Evolutionary conservation across 805 yeast species (phyloP), one percentile per base, ranked within the genome.

Genomic region (Candida germanica): DNA sequence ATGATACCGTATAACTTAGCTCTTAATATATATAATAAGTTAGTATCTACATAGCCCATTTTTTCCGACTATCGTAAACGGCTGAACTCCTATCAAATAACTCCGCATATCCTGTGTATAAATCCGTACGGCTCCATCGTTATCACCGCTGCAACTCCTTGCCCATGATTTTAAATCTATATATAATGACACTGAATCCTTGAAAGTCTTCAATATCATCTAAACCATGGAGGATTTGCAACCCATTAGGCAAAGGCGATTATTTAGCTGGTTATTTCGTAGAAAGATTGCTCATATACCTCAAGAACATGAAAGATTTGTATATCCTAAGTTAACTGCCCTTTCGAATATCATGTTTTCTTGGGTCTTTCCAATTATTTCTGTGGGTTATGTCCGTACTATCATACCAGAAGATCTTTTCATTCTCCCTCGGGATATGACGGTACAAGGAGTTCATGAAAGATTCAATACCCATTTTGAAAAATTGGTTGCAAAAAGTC

Each of bases 361-460:
- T 75, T 83, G 87, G 86, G 56, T 82, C 30, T 51, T 58, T 22
- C 84, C 85, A 0, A 45, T 81, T 29, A 55, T 83, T 59, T 58
- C 53, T 13, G 73, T 72, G 5, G 88, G 88, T 5, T 82, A 82
- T 55, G 78, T 73, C 54, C 66, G 88, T 49, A 80, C 87, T 0
- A 53, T 83, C 25, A 72, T 71, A 27, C 73, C 80, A 3, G 69
- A 71, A 31, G 88, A 83, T 54, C 48, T 80, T 43, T 80, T 37
- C 38, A 39, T 38, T 23, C 46, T 61, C 24, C 42, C 53, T 9
- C 55, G 51, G 17, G 53, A 54, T 23, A 34, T 61, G 51, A 51
- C 48, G 35, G 54, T 58, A 16, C 50, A 52, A 19, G 31, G 39
- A n/a, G 43, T 51, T 50, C 44, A 56, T 10, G 42, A 36, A n/a